These are phyloP conservation scores for Suillus ampliporus DNA, from an alignment of 768 basidiomycete species.

Conservation along the genomic window DNA sequence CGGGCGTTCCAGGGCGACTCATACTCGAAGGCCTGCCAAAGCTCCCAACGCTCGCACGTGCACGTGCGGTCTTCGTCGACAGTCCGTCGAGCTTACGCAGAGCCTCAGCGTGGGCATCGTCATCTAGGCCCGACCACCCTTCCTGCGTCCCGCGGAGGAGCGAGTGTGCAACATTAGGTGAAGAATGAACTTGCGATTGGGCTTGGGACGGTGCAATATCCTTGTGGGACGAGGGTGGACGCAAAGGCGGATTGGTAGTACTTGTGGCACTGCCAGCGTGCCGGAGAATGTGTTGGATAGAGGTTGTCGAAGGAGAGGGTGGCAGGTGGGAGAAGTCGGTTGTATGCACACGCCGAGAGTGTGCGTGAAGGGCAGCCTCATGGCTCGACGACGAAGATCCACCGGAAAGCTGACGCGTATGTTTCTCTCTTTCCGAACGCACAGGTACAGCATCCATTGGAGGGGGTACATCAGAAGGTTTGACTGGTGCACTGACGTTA, in stretches of 20 bases:
- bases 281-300: slow-evolving; percentile 82
- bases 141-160: slow-evolving; percentile 86
- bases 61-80: slow-evolving; percentile 73
- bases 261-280: slow-evolving; percentile 52
- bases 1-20: slow-evolving; percentile 79
- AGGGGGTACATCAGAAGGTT: slow-evolving; percentile 14
- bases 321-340: slow-evolving; percentile 90
- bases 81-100: slow-evolving; percentile 93
- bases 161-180: slow-evolving; percentile 80
- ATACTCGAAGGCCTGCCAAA: slow-evolving; percentile 67
- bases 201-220: slow-evolving; percentile 38
- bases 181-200: slow-evolving; percentile 46
- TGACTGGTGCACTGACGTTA: slow-evolving; percentile 45
- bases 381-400: slow-evolving; percentile 70
- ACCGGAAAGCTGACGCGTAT: slow-evolving; percentile 70
- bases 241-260: slow-evolving; percentile 42
- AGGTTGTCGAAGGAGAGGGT: slow-evolving; percentile 89
- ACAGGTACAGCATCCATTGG: slow-evolving; percentile 29
- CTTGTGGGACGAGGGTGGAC: slow-evolving; percentile 45
- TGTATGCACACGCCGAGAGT: slow-evolving; percentile 64
- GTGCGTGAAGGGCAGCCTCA: slow-evolving; percentile 46
- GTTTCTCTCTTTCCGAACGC: slow-evolving; percentile 42
- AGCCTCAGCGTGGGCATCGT: slow-evolving; percentile 89
- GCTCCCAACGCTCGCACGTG: slow-evolving; percentile 78
- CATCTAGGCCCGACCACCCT: slow-evolving; percentile 88